Evolutionary conservation across 495 filamentous ascomycete genomes (phyloP).

Genomic region (Penicillium steckii): DNA sequence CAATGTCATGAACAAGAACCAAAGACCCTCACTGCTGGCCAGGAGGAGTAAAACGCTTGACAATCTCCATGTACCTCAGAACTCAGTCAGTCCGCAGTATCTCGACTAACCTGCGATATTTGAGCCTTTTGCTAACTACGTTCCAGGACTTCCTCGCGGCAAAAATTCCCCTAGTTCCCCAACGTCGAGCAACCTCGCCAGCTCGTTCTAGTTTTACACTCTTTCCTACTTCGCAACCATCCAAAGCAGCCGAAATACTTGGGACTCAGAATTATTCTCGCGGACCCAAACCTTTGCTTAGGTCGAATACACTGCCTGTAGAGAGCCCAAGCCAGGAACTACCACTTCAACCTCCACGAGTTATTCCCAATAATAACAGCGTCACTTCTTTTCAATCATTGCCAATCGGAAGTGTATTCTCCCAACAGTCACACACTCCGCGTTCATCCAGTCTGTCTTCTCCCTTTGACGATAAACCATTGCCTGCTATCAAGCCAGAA

Average conservation of each 20-base stretch:
- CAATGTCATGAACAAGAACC: slow-evolving; percentile 57
- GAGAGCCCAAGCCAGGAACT: slow-evolving; percentile 16
- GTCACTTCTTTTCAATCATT: slow-evolving; percentile 15
- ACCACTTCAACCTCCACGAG: slow-evolving; percentile 3
- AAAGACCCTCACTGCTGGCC: slow-evolving; percentile 52
- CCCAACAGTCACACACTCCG: slow-evolving; percentile 14
- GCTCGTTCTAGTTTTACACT: slow-evolving; percentile 56
- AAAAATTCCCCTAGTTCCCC: slow-evolving; percentile 24
- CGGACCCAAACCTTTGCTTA: slow-evolving; percentile 46
- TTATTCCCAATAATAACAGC: slow-evolving; percentile 10
- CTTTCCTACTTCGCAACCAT: slow-evolving; percentile 55
- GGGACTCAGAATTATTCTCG: slow-evolving; percentile 36
- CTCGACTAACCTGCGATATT: neutral
- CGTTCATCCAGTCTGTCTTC: slow-evolving; percentile 10
- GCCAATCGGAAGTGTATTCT: slow-evolving; percentile 8
- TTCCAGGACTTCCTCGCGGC: slow-evolving; percentile 18
- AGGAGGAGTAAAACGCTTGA: slow-evolving; percentile 69
- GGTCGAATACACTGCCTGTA: slow-evolving; percentile 61
- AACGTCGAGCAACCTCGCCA: slow-evolving; percentile 59
- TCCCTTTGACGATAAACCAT: slow-evolving; percentile 19
- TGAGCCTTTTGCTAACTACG: neutral
- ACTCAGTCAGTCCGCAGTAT: slow-evolving; percentile 20
- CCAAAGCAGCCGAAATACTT: slow-evolving; percentile 37
- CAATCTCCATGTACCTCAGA: slow-evolving; percentile 52
- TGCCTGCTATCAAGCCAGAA: slow-evolving; percentile 21